Percentiles rank a stretch among this genome's conserved stretches.
phyloP scores from a whole-genome alignment of 2,329 filamentous ascomycete genomes.

The Microdochium nivale region DNA sequence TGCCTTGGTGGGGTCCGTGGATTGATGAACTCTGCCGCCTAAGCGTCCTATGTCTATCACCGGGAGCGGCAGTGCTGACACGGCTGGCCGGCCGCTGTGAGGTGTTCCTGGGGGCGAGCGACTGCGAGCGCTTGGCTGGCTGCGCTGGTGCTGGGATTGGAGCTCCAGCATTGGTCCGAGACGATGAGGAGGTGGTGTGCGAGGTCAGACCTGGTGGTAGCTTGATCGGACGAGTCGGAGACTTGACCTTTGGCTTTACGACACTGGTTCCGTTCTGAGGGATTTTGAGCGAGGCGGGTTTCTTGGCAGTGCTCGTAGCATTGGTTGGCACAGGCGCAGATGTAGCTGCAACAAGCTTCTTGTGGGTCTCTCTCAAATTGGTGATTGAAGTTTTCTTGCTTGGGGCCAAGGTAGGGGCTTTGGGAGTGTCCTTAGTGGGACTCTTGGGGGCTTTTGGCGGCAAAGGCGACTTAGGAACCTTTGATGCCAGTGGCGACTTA shows the following conservation, averaged over 20 bases:
- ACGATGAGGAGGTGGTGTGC: conserved; percentile 61
- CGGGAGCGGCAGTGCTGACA: conserved; percentile 23
- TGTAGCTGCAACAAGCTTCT: conserved; percentile 17
- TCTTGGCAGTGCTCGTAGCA: conserved; percentile 22
- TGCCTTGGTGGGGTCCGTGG: conserved; percentile 38
- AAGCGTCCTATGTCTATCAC: conserved; percentile 22
- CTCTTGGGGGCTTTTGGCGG: conserved; percentile 28
- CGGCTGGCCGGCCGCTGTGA: conserved; percentile 36
- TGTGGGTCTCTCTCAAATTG: conserved; percentile 20
- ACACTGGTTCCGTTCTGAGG: conserved; percentile 32
- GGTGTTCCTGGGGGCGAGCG: conserved; percentile 2
- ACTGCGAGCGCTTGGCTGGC: conserved; percentile 27
- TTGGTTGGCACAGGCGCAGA: not conserved
- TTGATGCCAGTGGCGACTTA: conserved; percentile 18
- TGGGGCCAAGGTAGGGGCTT: conserved; percentile 17
- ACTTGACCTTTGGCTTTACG: conserved; percentile 54
- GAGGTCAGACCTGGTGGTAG: conserved; percentile 60
- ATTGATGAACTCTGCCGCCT: conserved; percentile 36
- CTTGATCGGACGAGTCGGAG: conserved; percentile 59
- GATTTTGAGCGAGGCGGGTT: conserved; percentile 31
- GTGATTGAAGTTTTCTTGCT: conserved; percentile 25
- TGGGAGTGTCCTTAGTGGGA: conserved; percentile 19
- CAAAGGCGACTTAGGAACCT: conserved; percentile 26
- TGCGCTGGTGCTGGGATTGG: conserved; percentile 21
- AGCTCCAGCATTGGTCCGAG: conserved; percentile 40